Conservation (phyloP, 352 stramenopile genomes). For the Phytophthora podocarpi region DNA sequence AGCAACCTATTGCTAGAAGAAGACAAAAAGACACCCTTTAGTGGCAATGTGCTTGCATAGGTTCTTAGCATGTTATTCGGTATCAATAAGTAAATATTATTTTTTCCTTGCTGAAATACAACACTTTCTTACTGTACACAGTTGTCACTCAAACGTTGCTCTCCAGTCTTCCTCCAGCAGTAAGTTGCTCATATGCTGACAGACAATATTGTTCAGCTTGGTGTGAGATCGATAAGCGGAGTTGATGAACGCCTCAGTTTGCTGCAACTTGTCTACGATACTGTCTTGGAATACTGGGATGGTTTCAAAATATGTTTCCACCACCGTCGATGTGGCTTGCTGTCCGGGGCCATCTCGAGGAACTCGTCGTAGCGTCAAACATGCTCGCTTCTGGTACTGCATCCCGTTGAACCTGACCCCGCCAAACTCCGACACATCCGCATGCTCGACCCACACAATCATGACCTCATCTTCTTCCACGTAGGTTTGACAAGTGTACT, state of each 20-base stretch:
- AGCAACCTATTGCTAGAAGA: no score
- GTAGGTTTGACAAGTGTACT: slow-evolving; percentile 43
- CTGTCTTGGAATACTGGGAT: slow-evolving; percentile 47
- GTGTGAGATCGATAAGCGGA: background rate
- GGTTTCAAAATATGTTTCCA: slow-evolving; percentile 51
- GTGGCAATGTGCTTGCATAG: no score
- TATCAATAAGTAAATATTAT: no score
- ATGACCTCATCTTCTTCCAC: slow-evolving; percentile 30
- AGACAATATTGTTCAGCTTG: background rate
- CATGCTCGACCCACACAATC: slow-evolving; percentile 39
- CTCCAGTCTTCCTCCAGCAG: background rate
- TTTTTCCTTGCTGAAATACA: no score
- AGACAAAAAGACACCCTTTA: no score
- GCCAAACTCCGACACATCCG: slow-evolving; percentile 35
- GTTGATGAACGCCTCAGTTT: slow-evolving; percentile 25
- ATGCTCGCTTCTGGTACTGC: slow-evolving; percentile 38
- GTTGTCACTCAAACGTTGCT: background rate
- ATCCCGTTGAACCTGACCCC: slow-evolving; percentile 31
- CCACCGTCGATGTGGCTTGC: slow-evolving; percentile 21
- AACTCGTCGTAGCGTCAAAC: slow-evolving; percentile 15
- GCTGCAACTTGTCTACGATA: slow-evolving; percentile 28
- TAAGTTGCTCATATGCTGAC: background rate
- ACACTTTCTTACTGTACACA: no score
- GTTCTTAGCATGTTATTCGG: no score
- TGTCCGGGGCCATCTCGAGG: background rate